Base-by-base conservation (phyloP, 2,329 filamentous ascomycete genomes). In the Aaosphaeria arxii region DNA sequence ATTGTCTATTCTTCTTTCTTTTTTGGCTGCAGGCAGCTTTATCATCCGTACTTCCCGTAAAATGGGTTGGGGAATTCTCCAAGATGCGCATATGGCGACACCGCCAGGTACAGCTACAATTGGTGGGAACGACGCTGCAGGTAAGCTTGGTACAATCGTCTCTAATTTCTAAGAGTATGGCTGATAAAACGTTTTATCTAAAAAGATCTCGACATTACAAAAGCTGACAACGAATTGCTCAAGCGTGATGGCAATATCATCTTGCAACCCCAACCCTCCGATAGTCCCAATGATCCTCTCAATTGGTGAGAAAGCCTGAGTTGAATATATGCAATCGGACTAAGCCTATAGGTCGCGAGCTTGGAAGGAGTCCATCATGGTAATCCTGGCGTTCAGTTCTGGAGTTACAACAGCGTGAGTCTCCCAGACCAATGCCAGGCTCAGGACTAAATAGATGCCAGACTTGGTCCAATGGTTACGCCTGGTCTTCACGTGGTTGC, bases 201-300 rank as follows among this genome's bases (percentile, higher is more conserved):
- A 33, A 44, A 30, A 36, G 4, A 36, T 29, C 11, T 24, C 58
- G 58, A 54, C 13, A 53, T 62, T 11, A n/a, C 45, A 24, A 44
- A 43, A n/a, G 42, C 51, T 6, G 59, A 63, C 32, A 48, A 46
- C 1, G 58, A 46, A 7, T 42, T 61, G 7, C 50, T 73, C 43
- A 74, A 74, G 59, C 69, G 69, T 42, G 62, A 67, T 46, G 86
- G 88, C 28, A 73, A 79, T 9, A 87, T 92, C 58, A 89, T 96
- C 55, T 81, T 96, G 32, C 87, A 94, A 11, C 92, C 92, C 4
- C 92, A 96, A 62, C 92, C 92, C 2, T 92, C 87, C 49, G 88
- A 95, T 69, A 89, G 92, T 67, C 89, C 89, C 4, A 92, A 95
- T 65, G 91, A 96, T 70, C 91, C 90, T 30, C 76, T 96, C 13